Evolutionary conservation across 208 protist genomes (phyloP), one percentile per base, ranked within the genome.

Genomic region (Kentomonas sorsogonicus): DNA sequence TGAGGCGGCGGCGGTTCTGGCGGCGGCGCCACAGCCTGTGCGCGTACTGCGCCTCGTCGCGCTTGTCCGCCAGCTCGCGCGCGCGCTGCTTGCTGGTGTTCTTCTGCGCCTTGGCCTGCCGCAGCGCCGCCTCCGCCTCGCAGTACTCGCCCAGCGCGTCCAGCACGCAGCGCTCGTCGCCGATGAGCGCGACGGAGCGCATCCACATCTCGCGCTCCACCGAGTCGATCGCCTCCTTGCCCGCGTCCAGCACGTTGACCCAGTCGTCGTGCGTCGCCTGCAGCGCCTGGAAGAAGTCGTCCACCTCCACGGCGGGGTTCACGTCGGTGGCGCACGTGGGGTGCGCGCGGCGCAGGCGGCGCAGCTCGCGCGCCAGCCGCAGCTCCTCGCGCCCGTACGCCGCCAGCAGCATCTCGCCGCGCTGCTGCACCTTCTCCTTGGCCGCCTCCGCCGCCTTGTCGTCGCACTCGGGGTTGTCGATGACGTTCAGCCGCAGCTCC

Each of bases 311-410:
- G 23, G 69, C 68, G 0, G 83, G 76, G 53, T 87, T 81, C 16
- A 85, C 72, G 55, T 91, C 72, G 0, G 69, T 77, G n/a, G 72
- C 76, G 34, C 80, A 86, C 33, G 72, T 79, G 2, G 79, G 74
- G 57, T 82, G 79, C 16, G 30, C 18, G n/a, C 68, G 60, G 18
- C 77, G 79, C 43, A 91, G 69, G 3, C 31, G 50, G 13, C 53
- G 30, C 31, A 82, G 44, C 27, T 66, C 55, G 3, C 33, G 20
- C 25, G 77, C 72, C 9, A 88, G 60, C 9, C 69, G 26, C 43
- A 58, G 9, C 62, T 88, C 76, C 5, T 69, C 69, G 13, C 27
- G 30, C 22, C 62, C 16, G 46, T 81, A 89, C 27, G 46, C 23
- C 15, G 53, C 55, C 45, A 79, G 44, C 25, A 89, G 47, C 22